Evolutionary conservation across 2,329 filamentous ascomycete species (phyloP).

Genomic region (Ceratocystis diversiconidia): DNA sequence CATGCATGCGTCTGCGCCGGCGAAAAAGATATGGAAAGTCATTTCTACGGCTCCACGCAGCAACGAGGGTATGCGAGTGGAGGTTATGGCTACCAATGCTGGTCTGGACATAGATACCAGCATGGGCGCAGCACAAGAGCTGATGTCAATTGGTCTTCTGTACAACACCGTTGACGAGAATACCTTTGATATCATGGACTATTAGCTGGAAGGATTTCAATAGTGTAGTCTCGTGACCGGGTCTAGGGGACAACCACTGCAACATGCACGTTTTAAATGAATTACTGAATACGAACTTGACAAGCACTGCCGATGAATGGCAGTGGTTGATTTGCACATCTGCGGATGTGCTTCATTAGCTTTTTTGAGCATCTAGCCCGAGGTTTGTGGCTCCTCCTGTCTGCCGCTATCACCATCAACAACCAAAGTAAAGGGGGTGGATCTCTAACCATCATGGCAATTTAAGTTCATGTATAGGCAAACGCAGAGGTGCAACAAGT

Average conservation of each 20-base stretch:
- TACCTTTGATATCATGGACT: conserved; percentile 77
- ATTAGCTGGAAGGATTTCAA: conserved; percentile 25
- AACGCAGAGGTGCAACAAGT: too few relatives aligned
- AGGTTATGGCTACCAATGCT: conserved; percentile 54
- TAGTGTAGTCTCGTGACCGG: background rate
- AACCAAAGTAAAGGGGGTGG: too few relatives aligned
- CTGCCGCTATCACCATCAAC: too few relatives aligned
- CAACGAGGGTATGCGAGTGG: conserved; percentile 72
- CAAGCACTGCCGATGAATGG: background rate
- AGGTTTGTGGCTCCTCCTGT: too few relatives aligned
- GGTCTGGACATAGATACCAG: conserved; percentile 57
- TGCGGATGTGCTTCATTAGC: too few relatives aligned
- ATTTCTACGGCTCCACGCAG: conserved; percentile 53
- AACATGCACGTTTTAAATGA: background rate
- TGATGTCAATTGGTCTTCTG: conserved; percentile 58
- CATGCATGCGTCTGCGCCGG: conserved; percentile 38
- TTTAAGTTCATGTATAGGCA: too few relatives aligned
- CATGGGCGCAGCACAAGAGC: conserved; percentile 63
- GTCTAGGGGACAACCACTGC: background rate
- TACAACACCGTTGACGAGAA: conserved; percentile 88
- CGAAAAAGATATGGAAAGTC: conserved; percentile 56
- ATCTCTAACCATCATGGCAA: too few relatives aligned
- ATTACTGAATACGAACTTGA: background rate
- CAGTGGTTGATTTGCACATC: background rate
- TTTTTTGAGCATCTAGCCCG: too few relatives aligned